These are phyloP conservation scores for Suhomyces sp. DNA, from an alignment of 805 yeast genomes.

Conservation along the genomic window DNA sequence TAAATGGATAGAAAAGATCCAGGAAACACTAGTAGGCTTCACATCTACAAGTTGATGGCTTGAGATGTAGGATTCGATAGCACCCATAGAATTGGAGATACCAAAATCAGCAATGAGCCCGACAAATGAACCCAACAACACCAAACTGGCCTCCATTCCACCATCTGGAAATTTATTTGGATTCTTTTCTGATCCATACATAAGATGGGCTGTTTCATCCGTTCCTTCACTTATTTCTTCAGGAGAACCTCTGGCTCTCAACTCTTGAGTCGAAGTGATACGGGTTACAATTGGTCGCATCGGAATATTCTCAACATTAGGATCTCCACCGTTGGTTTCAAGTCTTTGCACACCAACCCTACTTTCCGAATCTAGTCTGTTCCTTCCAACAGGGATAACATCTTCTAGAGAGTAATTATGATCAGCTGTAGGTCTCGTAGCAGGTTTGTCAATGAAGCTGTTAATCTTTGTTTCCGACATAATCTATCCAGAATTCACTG, in stretches of 20 bases:
- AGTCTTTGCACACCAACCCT: too few species aligned
- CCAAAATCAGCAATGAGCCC: slow-evolving; percentile 23
- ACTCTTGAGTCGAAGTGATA: slow-evolving; percentile 2
- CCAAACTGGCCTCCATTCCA: slow-evolving; percentile 17
- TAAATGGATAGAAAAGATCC: slow-evolving; percentile 20
- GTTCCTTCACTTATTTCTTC: too few species aligned
- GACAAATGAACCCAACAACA: slow-evolving; percentile 18
- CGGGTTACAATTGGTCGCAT: slow-evolving; percentile 1
- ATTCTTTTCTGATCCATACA: slow-evolving; percentile 17
- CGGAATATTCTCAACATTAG: not conserved
- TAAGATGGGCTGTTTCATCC: slow-evolving; percentile 5
- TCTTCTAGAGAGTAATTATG: too few species aligned
- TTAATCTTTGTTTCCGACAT: too few species aligned
- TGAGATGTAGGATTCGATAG: slow-evolving; percentile 20
- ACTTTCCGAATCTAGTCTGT: too few species aligned
- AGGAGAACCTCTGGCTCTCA: not conserved
- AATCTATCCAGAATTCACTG: too few species aligned
- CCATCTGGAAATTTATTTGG: slow-evolving; percentile 21
- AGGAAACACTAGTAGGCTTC: slow-evolving; percentile 17
- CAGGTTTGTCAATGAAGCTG: too few species aligned
- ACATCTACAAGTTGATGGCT: slow-evolving; percentile 13
- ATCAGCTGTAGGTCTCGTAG: too few species aligned
- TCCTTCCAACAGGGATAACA: too few species aligned
- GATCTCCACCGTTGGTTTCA: too few species aligned
- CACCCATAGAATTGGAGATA: slow-evolving; percentile 21